phyloP scores from a whole-genome alignment of 2,329 filamentous ascomycete genomes.

The Stachybotrys chlorohalonatus region DNA sequence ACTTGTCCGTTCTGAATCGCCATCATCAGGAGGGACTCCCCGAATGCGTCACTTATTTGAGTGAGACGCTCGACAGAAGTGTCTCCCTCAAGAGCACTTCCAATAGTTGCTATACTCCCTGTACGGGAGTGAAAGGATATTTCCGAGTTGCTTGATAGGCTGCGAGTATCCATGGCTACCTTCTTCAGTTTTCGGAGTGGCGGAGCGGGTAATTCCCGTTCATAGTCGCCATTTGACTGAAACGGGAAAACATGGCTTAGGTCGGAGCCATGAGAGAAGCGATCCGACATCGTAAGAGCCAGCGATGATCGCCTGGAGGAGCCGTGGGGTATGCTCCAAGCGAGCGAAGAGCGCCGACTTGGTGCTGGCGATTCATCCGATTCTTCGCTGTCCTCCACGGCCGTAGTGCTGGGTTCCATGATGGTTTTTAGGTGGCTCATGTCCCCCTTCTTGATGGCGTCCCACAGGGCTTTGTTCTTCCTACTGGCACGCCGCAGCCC shows the following conservation, averaged over 20 bases:
- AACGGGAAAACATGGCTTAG: slow-evolving; percentile 90
- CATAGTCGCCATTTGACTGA: slow-evolving; percentile 45
- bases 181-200: slow-evolving; percentile 54
- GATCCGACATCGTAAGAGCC: slow-evolving; percentile 33
- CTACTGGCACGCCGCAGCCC: slow-evolving; percentile 76
- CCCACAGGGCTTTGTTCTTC: slow-evolving; percentile 80
- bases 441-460: slow-evolving; percentile 71
- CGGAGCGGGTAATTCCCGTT: slow-evolving; percentile 19
- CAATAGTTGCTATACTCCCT: slow-evolving; percentile 65
- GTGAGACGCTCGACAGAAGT: slow-evolving; percentile 72
- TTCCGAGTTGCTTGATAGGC: slow-evolving; percentile 77
- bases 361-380: slow-evolving; percentile 26
- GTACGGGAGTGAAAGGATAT: slow-evolving; percentile 75
- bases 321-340: slow-evolving; percentile 38
- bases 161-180: slow-evolving; percentile 84
- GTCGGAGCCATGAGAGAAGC: slow-evolving; percentile 46
- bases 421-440: slow-evolving; percentile 67
- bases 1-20: slow-evolving; percentile 64
- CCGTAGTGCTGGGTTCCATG: slow-evolving; percentile 59
- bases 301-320: slow-evolving; percentile 33
- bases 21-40: slow-evolving; percentile 87
- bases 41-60: slow-evolving; percentile 59
- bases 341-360: slow-evolving; percentile 35
- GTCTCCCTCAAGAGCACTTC: slow-evolving; percentile 72
- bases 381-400: slow-evolving; percentile 37